Evolutionary conservation across 345 rosid genomes (phyloP).

Genomic region (Diplotaxis tenuifolia): DNA sequence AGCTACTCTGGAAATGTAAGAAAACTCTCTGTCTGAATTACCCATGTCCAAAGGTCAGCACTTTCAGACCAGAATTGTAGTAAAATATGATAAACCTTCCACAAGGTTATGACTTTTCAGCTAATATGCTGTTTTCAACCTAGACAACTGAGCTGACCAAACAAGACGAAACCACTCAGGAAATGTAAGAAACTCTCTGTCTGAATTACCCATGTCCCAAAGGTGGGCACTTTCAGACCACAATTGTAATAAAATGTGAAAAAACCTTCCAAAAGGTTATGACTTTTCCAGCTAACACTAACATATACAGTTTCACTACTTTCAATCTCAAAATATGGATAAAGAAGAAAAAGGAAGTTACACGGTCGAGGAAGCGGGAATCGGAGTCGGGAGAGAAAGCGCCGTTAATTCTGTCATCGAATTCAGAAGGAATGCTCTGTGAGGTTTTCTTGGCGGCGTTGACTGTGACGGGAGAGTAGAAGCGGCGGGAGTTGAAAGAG

Average conservation of each 20-base stretch:
- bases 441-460: constrained; percentile 36
- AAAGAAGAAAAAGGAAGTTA: constrained; percentile 14
- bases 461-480: constrained; percentile 30
- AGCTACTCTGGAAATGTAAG: not conserved
- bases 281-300: not conserved
- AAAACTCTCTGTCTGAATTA: not conserved
- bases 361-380: constrained; percentile 81
- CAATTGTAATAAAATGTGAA: not conserved
- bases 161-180: not conserved
- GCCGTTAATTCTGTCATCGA: constrained; percentile 60
- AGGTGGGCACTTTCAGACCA: not conserved
- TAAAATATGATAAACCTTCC: not conserved
- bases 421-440: constrained; percentile 46
- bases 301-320: too few relatives aligned
- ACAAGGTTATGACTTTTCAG: not conserved
- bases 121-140: too few relatives aligned
- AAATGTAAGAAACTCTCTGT: not conserved
- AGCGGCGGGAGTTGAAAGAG: constrained; percentile 33
- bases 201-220: not conserved
- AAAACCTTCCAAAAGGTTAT: not conserved
- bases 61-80: not conserved
- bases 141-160: too few relatives aligned
- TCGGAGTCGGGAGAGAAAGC: constrained; percentile 52
- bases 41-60: not conserved
- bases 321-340: not conserved